phyloP scores from a whole-genome alignment of 257 asterid species.

The Anisodus acutangulus region DNA sequence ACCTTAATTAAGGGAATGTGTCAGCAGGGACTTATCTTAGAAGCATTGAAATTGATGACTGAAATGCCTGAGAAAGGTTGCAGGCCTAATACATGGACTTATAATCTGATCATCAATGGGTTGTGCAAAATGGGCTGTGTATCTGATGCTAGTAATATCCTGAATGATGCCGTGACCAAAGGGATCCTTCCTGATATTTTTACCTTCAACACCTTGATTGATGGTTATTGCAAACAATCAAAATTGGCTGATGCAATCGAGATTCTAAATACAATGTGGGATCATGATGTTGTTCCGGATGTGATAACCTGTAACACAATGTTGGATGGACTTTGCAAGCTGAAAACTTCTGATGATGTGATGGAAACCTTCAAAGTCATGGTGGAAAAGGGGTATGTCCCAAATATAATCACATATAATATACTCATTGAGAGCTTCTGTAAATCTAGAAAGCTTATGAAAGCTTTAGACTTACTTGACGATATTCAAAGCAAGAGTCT shows the following conservation, averaged over 20 bases:
- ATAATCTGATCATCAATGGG: constrained; percentile 76
- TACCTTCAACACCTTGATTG: constrained; percentile 88
- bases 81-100: constrained; percentile 76
- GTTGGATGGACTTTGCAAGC: constrained; percentile 84
- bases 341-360: constrained; percentile 65
- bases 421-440: constrained; percentile 83
- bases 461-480: constrained; percentile 67
- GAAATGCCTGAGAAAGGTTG: constrained; percentile 77
- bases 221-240: constrained; percentile 83
- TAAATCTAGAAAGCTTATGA: constrained; percentile 55
- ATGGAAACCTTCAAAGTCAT: constrained; percentile 73
- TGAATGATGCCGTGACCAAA: constrained; percentile 65
- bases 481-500: constrained; percentile 63
- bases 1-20: constrained; percentile 78
- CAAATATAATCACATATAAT: constrained; percentile 79
- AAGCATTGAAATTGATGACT: constrained; percentile 71
- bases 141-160: constrained; percentile 60
- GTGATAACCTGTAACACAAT: constrained; percentile 80
- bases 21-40: constrained; percentile 63
- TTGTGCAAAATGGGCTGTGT: constrained; percentile 86
- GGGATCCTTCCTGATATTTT: constrained; percentile 82
- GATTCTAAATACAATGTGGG: constrained; percentile 75
- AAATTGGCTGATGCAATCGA: constrained; percentile 71
- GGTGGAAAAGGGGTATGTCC: constrained; percentile 74
- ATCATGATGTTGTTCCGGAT: constrained; percentile 69